Evolutionary conservation across 208 protist genomes (phyloP), one percentile per base, ranked within the genome.

Genomic region (Wallacemonas sp.): DNA sequence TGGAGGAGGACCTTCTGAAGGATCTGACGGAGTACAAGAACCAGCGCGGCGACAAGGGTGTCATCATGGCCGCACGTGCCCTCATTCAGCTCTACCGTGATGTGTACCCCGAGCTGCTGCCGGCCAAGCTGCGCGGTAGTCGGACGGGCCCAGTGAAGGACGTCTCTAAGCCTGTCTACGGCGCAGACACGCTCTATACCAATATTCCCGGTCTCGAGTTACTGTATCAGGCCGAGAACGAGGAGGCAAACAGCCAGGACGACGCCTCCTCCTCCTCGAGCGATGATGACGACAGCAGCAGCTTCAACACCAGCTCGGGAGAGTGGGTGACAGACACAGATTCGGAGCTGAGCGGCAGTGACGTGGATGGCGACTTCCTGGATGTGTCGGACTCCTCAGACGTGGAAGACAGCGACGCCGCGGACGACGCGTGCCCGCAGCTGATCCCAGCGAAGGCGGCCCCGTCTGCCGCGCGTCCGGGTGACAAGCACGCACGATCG

Each of bases 21-120:
- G 98, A 99, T 73, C 69, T 99, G 0, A 82, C 86, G 6, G 82
- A 96, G 75, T 99, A 98, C 79, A 93, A 92, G 56, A 93, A 86
- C 11, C 85, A 94, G 56, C 82, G 89, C 6, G 90, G 95, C n/a
- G 92, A 99, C 66, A 97, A 97, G 59, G 90, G 95, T 66, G 97
- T 99, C 1, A 92, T 97, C 41, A 98, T 98, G 89, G 97, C 97
- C 2, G 88, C 97, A 0, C 82, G 92, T 41, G 93, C 94, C 44
- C 79, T 99, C 17, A 93, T 99, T 56, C 81, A 97, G 61, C 83
- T 99, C 6, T 99, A 93, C 72, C 92, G 97, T 54, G 93, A 95
- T 17, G 79, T 97, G 11, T 93, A 98, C 71, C 98, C 98, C 12
- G 83, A 91, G 34, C 58, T 99, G n/a, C 80, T 99, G n/a, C 90